Evolutionary conservation across 1,284 basidiomycete species (phyloP), one percentile per base, ranked within the genome.

Genomic region (Meira nashicola): DNA sequence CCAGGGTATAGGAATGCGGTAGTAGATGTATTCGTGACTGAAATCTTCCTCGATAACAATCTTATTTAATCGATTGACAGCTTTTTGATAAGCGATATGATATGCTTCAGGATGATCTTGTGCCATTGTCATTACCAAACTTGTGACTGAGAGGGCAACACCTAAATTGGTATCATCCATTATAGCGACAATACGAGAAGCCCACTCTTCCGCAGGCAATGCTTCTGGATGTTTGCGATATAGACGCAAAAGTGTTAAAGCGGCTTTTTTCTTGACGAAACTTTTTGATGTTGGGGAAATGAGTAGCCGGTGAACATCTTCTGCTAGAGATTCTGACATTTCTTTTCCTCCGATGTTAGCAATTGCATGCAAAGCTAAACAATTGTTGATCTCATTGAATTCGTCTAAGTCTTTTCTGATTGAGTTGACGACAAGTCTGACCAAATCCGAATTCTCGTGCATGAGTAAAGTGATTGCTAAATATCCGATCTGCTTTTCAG

Each of bases 401-500:
- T 91, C 90, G 67, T 97, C 93, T 54, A 99, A 80, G 78, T 98
- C 95, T 79, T 98, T 98, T 54, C 92, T 86, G 70, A 99, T 95
- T 40, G 93, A 96, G 78, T 98, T 97, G 78, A 98, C 92, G 14
- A 97, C 93, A 15, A 97, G 83, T 28, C 93, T 86, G 39, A 95
- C 85, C 68, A 98, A 88, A 74, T 98, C 94, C 40, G 92, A 96
- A 79, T 96, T 92, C 81, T 98, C 94, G 80, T 97, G 92, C 91
- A 98, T 94, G 54, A 98, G 83, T 52, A 98, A 81, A 2, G 95
- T 98, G 23, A 98, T 87, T 11, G 95, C 95, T 47, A 98, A 87
- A 80, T 99, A 98, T 40, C 95, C 94, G 68, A 99, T 98, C 81
- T 99, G 95, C 81, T 99, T 99, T 82, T 99, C 95, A 71, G 89